These are phyloP conservation scores for Arabis hirsuta DNA, from an alignment of 345 rosid genomes.

Conservation along the genomic window DNA sequence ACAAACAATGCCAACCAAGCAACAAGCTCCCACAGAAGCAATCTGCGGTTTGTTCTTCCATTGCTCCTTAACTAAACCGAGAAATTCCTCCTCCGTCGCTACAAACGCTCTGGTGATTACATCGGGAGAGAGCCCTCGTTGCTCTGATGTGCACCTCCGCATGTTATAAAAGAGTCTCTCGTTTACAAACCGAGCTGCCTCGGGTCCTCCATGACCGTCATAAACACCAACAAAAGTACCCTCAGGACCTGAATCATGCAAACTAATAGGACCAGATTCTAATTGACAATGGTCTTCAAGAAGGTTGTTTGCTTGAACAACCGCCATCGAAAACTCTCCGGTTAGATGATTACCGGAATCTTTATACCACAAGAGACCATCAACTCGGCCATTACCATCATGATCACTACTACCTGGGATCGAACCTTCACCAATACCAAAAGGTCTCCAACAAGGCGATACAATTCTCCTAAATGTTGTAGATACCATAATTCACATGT, in stretches of 20 bases:
- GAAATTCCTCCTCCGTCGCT: conserved; percentile 92
- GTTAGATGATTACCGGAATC: conserved; percentile 67
- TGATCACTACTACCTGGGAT: conserved; percentile 54
- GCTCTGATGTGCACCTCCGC: conserved; percentile 71
- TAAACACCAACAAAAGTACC: conserved; percentile 97
- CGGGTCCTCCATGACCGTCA: conserved; percentile 99
- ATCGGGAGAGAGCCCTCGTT: conserved; percentile 75
- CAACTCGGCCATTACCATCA: conserved; percentile 51
- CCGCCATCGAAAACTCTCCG: conserved; percentile 96
- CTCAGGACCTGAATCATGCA: conserved; percentile 71
- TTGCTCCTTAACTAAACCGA: conserved; percentile 65
- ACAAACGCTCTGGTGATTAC: conserved; percentile 81
- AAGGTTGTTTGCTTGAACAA: conserved; percentile 80
- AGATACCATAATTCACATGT: conserved; percentile 85
- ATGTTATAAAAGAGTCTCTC: conserved; percentile 68
- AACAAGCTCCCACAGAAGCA: conserved; percentile 95
- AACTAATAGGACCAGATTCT: conserved; percentile 93
- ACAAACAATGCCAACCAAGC: conserved; percentile 86
- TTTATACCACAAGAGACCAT: conserved; percentile 91
- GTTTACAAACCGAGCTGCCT: conserved; percentile 83
- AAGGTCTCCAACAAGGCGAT: conserved; percentile 93
- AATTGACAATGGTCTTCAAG: conserved; percentile 91
- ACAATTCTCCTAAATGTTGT: conserved; percentile 70
- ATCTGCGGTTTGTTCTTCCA: conserved; percentile 79
- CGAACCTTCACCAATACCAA: conserved; percentile 69